These are phyloP conservation scores for Sphagnum fallax DNA, from an alignment of 228 moss, liverwort and hornwort species.

Conservation along the genomic window DNA sequence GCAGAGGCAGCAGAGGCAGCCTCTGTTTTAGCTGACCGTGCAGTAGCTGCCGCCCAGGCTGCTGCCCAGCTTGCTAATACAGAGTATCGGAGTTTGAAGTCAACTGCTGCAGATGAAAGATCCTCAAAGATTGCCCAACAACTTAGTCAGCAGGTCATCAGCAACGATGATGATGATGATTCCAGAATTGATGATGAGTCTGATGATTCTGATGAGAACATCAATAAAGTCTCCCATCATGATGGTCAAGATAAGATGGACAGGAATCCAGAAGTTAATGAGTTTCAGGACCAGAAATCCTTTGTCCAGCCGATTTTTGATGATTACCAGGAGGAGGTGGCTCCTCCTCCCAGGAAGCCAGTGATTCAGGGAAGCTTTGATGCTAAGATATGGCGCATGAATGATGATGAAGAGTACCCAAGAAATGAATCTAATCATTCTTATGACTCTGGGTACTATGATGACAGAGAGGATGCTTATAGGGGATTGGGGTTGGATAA, in stretches of 20 bases:
- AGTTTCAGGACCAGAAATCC: background rate
- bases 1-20: background rate
- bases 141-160: background rate
- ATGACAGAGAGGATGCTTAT: no score
- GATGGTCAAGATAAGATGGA: background rate
- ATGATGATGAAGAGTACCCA: no score
- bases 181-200: no score
- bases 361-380: no score
- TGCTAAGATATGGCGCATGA: no score
- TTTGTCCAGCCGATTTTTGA: background rate
- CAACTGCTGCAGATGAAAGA: background rate
- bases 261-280: background rate
- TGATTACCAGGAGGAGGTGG: constrained; percentile 1
- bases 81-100: background rate
- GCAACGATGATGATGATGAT: background rate
- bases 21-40: background rate
- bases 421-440: no score
- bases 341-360: background rate
- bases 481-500: background rate
- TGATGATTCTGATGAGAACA: constrained; percentile 4
- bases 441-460: no score
- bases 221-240: background rate
- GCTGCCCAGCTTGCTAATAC: background rate
- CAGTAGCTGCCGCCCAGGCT: constrained; percentile 1
- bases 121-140: background rate